These are phyloP conservation scores for Fusarium veterinarium DNA, from an alignment of 2,329 filamentous ascomycete species.

Conservation along the genomic window DNA sequence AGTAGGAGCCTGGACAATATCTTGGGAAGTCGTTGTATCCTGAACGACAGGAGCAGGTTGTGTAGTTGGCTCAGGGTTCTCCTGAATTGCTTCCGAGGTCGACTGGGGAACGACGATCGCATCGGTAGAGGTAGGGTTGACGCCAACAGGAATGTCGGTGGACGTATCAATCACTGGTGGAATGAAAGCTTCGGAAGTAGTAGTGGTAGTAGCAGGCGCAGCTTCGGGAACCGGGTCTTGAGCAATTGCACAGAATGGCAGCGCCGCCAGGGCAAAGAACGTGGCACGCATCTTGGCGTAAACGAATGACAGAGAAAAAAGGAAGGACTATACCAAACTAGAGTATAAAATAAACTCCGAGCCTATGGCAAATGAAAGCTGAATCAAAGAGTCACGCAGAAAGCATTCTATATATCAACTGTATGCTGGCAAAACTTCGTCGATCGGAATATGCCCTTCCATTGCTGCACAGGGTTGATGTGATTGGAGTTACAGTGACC, in stretches of 20 bases:
- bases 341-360: background rate
- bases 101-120: constrained; percentile 1
- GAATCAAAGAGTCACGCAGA: background rate
- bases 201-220: background rate
- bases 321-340: background rate
- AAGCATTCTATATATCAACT: background rate
- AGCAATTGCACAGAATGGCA: constrained; percentile 24
- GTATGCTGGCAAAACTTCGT: background rate
- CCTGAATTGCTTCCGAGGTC: background rate
- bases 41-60: background rate
- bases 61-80: background rate
- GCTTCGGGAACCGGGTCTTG: constrained; percentile 3
- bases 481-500: background rate
- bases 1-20: background rate
- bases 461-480: background rate
- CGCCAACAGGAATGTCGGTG: background rate
- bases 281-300: constrained; percentile 20
- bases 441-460: background rate
- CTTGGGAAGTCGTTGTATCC: background rate
- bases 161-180: background rate
- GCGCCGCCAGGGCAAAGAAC: constrained; percentile 22
- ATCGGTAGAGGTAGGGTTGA: background rate
- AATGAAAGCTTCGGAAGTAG: background rate
- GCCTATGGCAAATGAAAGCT: background rate
- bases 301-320: background rate